Conservation (phyloP, 1,284 basidiomycete species). For the Cerrena zonata region DNA sequence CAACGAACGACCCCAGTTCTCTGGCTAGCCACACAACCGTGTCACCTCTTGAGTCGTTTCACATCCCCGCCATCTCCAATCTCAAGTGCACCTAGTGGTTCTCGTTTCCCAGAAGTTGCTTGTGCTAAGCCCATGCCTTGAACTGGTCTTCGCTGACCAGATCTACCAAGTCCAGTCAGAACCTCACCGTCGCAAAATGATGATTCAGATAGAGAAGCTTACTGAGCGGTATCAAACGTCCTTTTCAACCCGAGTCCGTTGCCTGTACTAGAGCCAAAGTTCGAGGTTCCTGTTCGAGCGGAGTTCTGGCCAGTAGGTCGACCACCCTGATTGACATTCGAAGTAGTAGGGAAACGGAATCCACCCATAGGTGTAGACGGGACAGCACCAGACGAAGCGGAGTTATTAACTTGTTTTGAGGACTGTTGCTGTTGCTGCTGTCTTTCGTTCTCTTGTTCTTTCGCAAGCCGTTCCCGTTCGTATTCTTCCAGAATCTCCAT, state of each 20-base stretch:
- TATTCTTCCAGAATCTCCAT: not conserved
- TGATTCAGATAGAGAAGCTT: slow-evolving; percentile 12
- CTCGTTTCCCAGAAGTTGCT: slow-evolving; percentile 20
- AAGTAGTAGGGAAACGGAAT: slow-evolving; percentile 44
- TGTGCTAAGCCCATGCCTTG: slow-evolving; percentile 46
- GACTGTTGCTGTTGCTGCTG: slow-evolving; percentile 8
- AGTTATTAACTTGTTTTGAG: slow-evolving; percentile 10
- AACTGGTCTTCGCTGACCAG: slow-evolving; percentile 17
- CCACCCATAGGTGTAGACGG: slow-evolving; percentile 42
- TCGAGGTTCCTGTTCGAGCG: too few species aligned
- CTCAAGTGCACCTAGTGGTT: slow-evolving; percentile 37
- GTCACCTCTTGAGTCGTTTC: too few species aligned
- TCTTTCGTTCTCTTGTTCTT: slow-evolving; percentile 4
- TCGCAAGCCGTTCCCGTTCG: not conserved
- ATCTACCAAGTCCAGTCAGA: slow-evolving; percentile 11
- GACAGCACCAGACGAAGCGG: slow-evolving; percentile 7
- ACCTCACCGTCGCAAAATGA: not conserved
- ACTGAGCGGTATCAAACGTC: slow-evolving; percentile 37
- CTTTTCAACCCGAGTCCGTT: slow-evolving; percentile 31
- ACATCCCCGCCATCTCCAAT: slow-evolving; percentile 39
- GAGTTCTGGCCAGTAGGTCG: too few species aligned
- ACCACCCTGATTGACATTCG: too few species aligned
- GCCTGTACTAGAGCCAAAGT: too few species aligned
- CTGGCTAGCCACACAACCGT: too few species aligned
- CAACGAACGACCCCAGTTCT: too few species aligned